Percentiles rank a stretch among this genome's conserved stretches.
phyloP scores from a whole-genome alignment of 768 basidiomycete species.

The Fistulinella prunicolor region DNA sequence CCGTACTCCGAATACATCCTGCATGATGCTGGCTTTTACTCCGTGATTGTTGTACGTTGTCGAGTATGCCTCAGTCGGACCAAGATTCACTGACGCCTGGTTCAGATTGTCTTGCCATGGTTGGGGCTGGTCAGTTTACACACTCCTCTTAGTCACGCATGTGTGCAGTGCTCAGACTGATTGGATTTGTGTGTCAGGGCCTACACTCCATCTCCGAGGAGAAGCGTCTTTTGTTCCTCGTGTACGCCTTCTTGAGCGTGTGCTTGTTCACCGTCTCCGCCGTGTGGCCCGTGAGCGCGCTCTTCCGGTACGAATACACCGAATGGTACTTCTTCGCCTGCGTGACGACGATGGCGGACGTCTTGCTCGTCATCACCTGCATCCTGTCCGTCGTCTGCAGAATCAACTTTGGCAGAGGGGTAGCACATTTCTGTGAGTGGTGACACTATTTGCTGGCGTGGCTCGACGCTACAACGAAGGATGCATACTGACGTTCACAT shows the following conservation, averaged over 20 bases:
- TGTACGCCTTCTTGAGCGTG: constrained; percentile 39
- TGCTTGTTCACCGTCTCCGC: constrained; percentile 39
- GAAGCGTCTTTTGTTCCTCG: constrained; percentile 35
- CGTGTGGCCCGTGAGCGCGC: constrained; percentile 41
- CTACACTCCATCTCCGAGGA: constrained; percentile 49
- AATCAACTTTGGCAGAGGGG: constrained; percentile 52
- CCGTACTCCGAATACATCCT: constrained; percentile 35
- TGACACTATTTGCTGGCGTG: no score
- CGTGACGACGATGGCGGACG: constrained; percentile 39
- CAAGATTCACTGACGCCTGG: not conserved
- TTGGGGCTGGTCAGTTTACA: constrained; percentile 37
- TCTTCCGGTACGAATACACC: constrained; percentile 35
- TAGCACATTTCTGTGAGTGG: constrained; percentile 49
- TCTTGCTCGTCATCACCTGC: constrained; percentile 41
- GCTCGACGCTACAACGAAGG: no score
- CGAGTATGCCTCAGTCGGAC: not conserved
- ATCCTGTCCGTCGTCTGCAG: constrained; percentile 47
- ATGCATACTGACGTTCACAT: not conserved
- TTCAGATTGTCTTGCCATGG: constrained; percentile 47
- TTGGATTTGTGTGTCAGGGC: constrained; percentile 35
- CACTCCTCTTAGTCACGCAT: not conserved
- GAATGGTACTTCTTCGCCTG: constrained; percentile 45
- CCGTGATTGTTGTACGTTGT: constrained; percentile 43
- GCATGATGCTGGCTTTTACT: constrained; percentile 42
- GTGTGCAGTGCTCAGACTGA: not conserved